phyloP scores from a whole-genome alignment of 2,329 filamentous ascomycete species.

The Aspergillus sp. region DNA sequence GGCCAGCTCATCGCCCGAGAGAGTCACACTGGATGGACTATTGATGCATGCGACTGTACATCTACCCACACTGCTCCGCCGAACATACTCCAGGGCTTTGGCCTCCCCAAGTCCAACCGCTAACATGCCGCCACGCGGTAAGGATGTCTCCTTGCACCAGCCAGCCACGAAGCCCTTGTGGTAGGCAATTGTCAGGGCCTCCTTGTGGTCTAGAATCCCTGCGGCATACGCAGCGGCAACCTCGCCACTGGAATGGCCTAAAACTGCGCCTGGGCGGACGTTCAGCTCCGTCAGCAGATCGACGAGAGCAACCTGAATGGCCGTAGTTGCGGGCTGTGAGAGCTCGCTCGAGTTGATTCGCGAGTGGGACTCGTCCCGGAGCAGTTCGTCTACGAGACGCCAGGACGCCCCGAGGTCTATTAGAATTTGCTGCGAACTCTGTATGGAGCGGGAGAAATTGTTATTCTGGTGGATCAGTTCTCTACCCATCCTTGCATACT shows the following conservation, averaged over 20 bases:
- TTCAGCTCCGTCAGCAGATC: slow-evolving; percentile 33
- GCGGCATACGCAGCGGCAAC: slow-evolving; percentile 50
- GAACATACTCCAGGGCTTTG: not conserved
- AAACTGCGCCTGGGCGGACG: slow-evolving; percentile 31
- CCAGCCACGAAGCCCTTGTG: slow-evolving; percentile 27
- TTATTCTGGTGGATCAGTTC: not conserved
- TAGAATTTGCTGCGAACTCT: not conserved
- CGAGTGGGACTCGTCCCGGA: slow-evolving; percentile 22
- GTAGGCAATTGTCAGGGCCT: not conserved
- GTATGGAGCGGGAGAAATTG: not conserved
- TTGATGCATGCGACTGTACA: not conserved
- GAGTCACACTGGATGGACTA: not conserved
- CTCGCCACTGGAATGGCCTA: slow-evolving; percentile 39
- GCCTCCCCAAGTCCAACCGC: not conserved
- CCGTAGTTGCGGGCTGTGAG: slow-evolving; percentile 32
- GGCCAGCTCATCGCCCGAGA: not conserved
- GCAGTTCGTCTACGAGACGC: slow-evolving; percentile 28
- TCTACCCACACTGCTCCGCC: not conserved
- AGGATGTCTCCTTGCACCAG: not conserved
- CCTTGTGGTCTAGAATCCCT: not conserved
- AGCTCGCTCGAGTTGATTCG: slow-evolving; percentile 25
- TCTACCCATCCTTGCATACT: slow-evolving; percentile 3
- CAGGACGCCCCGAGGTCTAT: not conserved
- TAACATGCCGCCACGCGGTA: not conserved
- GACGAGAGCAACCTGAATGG: slow-evolving; percentile 37